phyloP scores from a whole-genome alignment of 2,329 filamentous ascomycete species.

The Colletotrichum spinosum region DNA sequence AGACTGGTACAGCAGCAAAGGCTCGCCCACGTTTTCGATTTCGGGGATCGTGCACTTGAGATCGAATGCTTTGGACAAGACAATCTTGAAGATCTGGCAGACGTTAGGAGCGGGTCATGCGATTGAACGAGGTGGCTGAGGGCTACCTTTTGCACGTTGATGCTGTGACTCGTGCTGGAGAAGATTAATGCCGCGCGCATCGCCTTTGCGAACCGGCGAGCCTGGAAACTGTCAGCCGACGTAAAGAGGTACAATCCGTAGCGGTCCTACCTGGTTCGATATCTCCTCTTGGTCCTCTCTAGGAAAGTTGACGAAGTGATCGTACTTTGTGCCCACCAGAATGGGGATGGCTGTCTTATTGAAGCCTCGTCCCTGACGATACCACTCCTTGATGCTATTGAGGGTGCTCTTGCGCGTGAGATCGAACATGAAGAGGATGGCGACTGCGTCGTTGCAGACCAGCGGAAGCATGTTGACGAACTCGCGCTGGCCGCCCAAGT shows the following conservation, averaged over 20 bases:
- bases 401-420: constrained; percentile 97
- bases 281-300: constrained; percentile 98
- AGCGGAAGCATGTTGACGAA: constrained; percentile 99
- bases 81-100: constrained; percentile 96
- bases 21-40: constrained; percentile 98
- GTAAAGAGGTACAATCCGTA: not conserved
- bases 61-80: constrained; percentile 97
- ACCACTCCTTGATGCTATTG: constrained; percentile 99
- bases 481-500: constrained; percentile 95
- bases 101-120: constrained; percentile 22
- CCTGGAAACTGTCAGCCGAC: constrained; percentile 62
- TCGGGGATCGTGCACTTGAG: constrained; percentile 99
- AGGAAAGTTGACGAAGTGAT: constrained; percentile 99
- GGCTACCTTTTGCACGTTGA: constrained; percentile 95
- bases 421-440: constrained; percentile 99
- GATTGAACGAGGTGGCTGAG: not conserved
- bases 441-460: constrained; percentile 99
- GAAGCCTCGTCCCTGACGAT: constrained; percentile 95
- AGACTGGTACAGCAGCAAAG: constrained; percentile 89
- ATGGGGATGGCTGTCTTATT: constrained; percentile 99
- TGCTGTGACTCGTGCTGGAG: constrained; percentile 98
- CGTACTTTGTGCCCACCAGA: constrained; percentile 96
- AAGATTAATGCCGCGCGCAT: constrained; percentile 99
- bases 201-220: constrained; percentile 94
- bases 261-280: constrained; percentile 80